A percentile compares a stretch with the other conserved stretches of the same genome.
Conservation (phyloP, 2,329 filamentous ascomycete genomes). For the Talaromyces sp. region DNA sequence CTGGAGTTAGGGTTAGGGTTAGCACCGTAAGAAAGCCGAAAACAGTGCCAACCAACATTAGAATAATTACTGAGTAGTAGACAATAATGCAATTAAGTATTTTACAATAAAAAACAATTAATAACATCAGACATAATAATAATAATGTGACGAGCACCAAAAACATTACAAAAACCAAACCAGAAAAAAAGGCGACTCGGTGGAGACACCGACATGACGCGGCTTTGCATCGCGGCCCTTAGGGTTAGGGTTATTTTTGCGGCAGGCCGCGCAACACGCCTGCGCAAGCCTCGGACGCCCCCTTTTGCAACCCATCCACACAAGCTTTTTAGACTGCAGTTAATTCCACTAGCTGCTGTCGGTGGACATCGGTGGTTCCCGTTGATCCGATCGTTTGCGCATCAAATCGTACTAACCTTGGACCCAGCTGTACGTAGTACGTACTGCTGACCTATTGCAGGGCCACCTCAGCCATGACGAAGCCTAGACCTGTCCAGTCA, state of each 20-base stretch:
- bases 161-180: neutral
- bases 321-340: neutral
- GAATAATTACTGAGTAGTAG: neutral
- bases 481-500: neutral
- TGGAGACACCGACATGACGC: conserved; percentile 1
- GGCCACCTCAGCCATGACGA: neutral
- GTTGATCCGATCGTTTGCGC: neutral
- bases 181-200: neutral
- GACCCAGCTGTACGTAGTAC: neutral
- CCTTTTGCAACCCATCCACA: neutral
- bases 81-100: neutral
- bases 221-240: neutral
- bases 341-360: conserved; percentile 4
- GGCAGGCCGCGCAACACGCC: conserved; percentile 4
- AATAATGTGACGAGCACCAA: neutral
- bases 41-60: too few relatives aligned
- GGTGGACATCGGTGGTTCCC: neutral
- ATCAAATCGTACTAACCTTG: neutral
- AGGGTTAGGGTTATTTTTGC: neutral
- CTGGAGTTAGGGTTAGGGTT: neutral
- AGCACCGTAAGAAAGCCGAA: neutral
- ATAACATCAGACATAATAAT: neutral
- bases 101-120: neutral
- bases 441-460: neutral
- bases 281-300: conserved; percentile 3